A percentile compares a stretch with the other conserved stretches of the same genome.
phyloP scores from a whole-genome alignment of 2,329 filamentous ascomycete genomes.

The Fusarium humuli region DNA sequence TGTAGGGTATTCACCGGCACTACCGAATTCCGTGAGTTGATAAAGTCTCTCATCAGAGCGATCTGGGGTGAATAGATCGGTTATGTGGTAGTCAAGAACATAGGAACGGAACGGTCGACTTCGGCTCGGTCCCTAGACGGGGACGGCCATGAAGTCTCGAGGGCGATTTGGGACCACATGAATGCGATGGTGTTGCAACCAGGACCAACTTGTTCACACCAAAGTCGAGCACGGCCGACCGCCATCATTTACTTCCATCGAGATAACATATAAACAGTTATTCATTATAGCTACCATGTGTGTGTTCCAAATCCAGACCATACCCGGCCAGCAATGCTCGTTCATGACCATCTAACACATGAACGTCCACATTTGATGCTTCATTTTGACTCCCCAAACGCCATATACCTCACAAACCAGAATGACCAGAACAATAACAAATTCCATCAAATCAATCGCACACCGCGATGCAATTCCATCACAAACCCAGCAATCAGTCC shows the following conservation, averaged over 20 bases:
- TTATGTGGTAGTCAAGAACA: no score
- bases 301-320: neutral
- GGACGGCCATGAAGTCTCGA: no score
- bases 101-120: no score
- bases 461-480: rapidly evolving
- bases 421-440: neutral
- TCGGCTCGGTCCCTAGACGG: no score
- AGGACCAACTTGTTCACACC: rapidly evolving
- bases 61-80: rapidly evolving
- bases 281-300: neutral
- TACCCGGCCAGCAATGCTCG: neutral
- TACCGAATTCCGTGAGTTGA: no score
- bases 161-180: no score
- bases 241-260: no score
- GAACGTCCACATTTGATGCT: neutral
- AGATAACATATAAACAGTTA: no score
- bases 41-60: no score
- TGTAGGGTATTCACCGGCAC: no score
- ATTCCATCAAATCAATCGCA: neutral
- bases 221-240: rapidly evolving
- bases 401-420: neutral
- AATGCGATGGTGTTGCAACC: no score
- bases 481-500: neutral
- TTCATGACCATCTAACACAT: neutral
- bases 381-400: neutral